Conservation (phyloP, 2,329 filamentous ascomycete species). For the Trichoderma guizhouense region DNA sequence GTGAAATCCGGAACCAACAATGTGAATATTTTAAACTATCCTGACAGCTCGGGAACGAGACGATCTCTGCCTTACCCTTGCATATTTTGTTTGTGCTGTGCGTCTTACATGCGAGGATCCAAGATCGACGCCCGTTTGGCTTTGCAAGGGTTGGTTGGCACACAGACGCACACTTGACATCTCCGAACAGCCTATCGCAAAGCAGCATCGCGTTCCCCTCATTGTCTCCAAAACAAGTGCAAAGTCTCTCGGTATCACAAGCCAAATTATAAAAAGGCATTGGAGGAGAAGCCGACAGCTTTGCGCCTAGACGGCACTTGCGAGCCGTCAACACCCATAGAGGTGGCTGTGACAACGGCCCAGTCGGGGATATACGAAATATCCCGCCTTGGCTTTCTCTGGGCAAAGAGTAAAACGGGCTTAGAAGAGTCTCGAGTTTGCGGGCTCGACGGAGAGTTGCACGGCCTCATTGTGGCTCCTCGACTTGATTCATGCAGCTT, state of each 20-base stretch:
- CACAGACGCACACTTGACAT: neutral
- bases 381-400: neutral
- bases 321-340: neutral
- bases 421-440: neutral
- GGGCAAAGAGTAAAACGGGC: neutral
- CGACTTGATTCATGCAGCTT: neutral
- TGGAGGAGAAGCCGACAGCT: neutral
- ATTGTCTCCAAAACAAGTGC: neutral
- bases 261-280: neutral
- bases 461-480: slow-evolving; percentile 14
- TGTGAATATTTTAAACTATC: neutral
- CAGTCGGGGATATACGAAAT: neutral
- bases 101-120: neutral
- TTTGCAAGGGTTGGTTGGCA: neutral
- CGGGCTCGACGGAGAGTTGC: neutral
- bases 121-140: neutral
- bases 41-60: neutral
- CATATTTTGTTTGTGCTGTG: neutral
- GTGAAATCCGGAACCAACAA: neutral
- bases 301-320: neutral
- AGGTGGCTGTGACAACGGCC: neutral
- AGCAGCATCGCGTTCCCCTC: neutral
- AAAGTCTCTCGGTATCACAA: slow-evolving; percentile 16
- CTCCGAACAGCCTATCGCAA: neutral
- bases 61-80: neutral